Evolutionary conservation across 148 eudicot genomes (phyloP).

Genomic region (Euryodendron excelsum): DNA sequence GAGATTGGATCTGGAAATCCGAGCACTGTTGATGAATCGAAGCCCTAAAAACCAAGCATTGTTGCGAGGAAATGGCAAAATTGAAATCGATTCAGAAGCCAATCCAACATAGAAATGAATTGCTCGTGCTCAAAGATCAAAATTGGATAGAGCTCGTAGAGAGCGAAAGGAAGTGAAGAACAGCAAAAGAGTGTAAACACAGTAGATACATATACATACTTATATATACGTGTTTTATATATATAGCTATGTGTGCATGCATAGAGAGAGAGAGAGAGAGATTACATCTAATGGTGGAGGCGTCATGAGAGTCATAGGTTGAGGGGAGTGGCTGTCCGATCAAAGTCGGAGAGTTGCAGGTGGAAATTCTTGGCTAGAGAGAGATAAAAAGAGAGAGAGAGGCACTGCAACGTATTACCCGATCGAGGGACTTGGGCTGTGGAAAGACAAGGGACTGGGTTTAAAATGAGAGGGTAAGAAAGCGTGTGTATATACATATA

Average conservation of each 20-base stretch:
- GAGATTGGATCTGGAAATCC: slow-evolving; percentile 22
- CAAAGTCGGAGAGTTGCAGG: slow-evolving; percentile 10
- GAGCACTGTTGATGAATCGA: slow-evolving; percentile 4
- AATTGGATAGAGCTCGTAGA: neutral
- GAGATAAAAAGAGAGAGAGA: too few species aligned
- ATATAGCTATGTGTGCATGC: neutral
- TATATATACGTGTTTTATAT: neutral
- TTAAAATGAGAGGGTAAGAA: too few species aligned
- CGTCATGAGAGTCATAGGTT: slow-evolving; percentile 30
- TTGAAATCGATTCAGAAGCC: neutral
- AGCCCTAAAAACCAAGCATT: slow-evolving; percentile 11
- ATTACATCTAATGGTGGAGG: slow-evolving; percentile 28
- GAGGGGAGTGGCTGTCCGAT: neutral
- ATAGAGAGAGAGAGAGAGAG: slow-evolving; percentile 5
- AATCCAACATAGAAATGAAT: neutral
- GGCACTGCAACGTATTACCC: too few species aligned
- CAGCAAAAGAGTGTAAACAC: slow-evolving; percentile 1
- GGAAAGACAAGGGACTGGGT: too few species aligned
- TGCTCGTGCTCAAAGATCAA: neutral
- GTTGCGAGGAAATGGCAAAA: neutral
- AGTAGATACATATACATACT: neutral
- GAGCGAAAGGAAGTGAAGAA: neutral
- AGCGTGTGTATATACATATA: too few species aligned
- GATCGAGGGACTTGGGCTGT: too few species aligned
- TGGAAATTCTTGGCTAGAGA: neutral